A percentile compares a stretch with the other conserved stretches of the same genome.
These are phyloP conservation scores for Acacia confusa DNA, from an alignment of 306 rosid genomes.

Conservation along the genomic window DNA sequence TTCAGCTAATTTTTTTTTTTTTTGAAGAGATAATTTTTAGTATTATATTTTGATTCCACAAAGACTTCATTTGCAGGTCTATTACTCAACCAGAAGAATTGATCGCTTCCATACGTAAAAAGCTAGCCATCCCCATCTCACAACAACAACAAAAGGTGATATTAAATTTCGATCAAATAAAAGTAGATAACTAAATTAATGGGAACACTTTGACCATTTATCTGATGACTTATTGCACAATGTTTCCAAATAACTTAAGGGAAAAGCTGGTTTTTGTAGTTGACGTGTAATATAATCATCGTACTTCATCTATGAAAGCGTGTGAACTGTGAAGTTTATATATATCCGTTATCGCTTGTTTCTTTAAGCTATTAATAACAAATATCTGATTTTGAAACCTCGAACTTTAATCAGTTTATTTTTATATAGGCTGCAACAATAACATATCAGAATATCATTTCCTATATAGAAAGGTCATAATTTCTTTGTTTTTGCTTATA, in stretches of 20 bases:
- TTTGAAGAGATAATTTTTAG: background rate
- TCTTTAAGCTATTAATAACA: background rate
- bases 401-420: background rate
- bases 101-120: background rate
- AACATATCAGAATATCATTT: background rate
- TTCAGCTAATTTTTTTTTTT: no score
- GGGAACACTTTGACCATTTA: constrained; percentile 14
- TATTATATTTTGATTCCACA: background rate
- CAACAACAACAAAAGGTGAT: background rate
- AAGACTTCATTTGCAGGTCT: background rate
- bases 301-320: background rate
- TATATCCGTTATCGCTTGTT: background rate
- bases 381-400: background rate
- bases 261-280: constrained; percentile 12
- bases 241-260: constrained; percentile 26
- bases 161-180: background rate
- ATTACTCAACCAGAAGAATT: background rate
- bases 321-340: background rate
- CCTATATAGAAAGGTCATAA: background rate
- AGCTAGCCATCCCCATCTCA: background rate
- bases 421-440: background rate
- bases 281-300: background rate
- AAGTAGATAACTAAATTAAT: constrained; percentile 5
- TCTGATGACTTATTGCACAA: background rate
- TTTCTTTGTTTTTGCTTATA: background rate